Conservation (phyloP, 306 rosid genomes). For the Purshia tridentata region DNA sequence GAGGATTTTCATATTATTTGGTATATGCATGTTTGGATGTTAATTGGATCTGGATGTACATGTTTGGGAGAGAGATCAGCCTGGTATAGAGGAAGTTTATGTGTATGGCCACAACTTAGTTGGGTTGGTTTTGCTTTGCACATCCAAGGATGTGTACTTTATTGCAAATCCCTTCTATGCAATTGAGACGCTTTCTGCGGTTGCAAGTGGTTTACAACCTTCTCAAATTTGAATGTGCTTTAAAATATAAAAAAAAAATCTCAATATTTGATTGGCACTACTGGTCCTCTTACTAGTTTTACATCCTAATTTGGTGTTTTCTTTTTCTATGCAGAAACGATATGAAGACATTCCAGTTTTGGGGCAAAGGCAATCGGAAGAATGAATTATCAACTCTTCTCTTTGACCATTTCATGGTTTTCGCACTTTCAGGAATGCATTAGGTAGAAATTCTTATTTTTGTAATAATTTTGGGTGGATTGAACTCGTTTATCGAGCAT, state of each 20-base stretch:
- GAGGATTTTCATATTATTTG: not conserved
- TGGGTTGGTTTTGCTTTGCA: not conserved
- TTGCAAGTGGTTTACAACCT: not conserved
- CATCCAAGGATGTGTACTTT: not conserved
- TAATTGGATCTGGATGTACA: not conserved
- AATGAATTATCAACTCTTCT: conserved; percentile 26
- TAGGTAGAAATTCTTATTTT: conserved; percentile 45
- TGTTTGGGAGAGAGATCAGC: not conserved
- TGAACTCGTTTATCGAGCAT: conserved; percentile 22
- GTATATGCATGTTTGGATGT: not conserved
- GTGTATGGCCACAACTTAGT: no score
- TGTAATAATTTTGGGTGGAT: conserved; percentile 34
- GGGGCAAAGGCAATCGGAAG: conserved; percentile 56
- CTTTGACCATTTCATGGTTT: conserved; percentile 7
- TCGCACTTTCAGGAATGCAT: conserved; percentile 32
- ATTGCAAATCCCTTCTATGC: not conserved
- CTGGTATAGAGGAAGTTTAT: not conserved
- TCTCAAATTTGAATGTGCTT: not conserved
- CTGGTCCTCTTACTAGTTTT: not conserved
- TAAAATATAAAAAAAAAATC: no score
- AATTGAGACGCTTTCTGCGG: not conserved
- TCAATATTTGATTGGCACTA: not conserved
- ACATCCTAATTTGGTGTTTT: not conserved
- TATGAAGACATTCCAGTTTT: conserved; percentile 51
- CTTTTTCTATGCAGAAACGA: conserved; percentile 43